These are phyloP conservation scores for Kitagawia praeruptora DNA, from an alignment of 129 eudicot genomes.

Conservation along the genomic window DNA sequence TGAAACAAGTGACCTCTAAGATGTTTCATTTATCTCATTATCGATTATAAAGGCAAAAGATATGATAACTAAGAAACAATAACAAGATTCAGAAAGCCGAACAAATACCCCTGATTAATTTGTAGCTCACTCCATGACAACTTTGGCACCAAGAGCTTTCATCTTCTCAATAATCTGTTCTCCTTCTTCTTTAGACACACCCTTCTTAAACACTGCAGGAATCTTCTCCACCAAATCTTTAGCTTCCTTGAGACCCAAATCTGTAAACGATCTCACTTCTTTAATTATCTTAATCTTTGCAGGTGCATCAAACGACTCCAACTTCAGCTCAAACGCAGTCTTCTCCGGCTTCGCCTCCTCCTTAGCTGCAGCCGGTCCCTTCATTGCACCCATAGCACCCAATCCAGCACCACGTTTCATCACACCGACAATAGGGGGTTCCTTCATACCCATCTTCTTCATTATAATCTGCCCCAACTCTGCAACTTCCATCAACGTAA, in stretches of 20 bases:
- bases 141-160: conserved; percentile 89
- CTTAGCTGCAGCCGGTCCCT: conserved; percentile 41
- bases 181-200: conserved; percentile 79
- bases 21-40: background rate
- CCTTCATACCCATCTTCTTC: conserved; percentile 69
- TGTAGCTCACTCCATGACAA: conserved; percentile 58
- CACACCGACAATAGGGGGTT: conserved; percentile 58
- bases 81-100: background rate
- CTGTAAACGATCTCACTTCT: conserved; percentile 70
- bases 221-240: conserved; percentile 87
- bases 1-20: conserved; percentile 5
- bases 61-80: background rate
- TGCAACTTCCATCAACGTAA: conserved; percentile 54
- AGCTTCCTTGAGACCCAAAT: conserved; percentile 85
- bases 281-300: conserved; percentile 79
- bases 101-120: background rate
- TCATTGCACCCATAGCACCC: conserved; percentile 26
- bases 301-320: conserved; percentile 77
- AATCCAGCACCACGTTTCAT: conserved; percentile 75
- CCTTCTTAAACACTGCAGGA: conserved; percentile 69
- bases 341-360: conserved; percentile 61
- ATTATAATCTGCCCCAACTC: conserved; percentile 56
- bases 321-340: conserved; percentile 72
- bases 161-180: conserved; percentile 77
- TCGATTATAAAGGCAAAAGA: background rate